Evolutionary conservation across 2,329 filamentous ascomycete species (phyloP).

Genomic region (Fusarium drepaniforme): DNA sequence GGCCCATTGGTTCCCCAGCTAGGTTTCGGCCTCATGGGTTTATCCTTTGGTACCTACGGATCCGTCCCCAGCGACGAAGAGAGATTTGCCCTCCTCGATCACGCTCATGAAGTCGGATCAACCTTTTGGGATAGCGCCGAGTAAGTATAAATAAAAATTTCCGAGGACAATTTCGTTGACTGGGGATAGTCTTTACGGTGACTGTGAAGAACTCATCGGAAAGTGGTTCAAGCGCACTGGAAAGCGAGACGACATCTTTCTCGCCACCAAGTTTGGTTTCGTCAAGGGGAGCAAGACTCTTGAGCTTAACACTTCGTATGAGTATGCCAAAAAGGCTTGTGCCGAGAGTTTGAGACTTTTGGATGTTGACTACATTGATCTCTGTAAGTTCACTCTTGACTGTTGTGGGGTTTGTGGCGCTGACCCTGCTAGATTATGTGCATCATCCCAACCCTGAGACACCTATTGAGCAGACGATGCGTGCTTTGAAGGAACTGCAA

Average conservation of each 20-base stretch:
- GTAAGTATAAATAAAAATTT: slow-evolving; percentile 18
- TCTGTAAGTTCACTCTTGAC: slow-evolving; percentile 44
- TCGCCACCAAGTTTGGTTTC: slow-evolving; percentile 52
- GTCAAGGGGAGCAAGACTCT: slow-evolving; percentile 12
- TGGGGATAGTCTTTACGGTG: slow-evolving; percentile 51
- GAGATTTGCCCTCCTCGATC: slow-evolving; percentile 61
- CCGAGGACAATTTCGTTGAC: not conserved
- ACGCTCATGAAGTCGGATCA: slow-evolving; percentile 58
- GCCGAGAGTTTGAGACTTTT: slow-evolving; percentile 50
- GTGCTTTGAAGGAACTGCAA: slow-evolving; percentile 59
- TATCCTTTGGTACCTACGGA: slow-evolving; percentile 35
- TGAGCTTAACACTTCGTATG: slow-evolving; percentile 11
- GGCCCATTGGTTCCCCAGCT: slow-evolving; percentile 62
- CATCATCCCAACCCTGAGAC: slow-evolving; percentile 59
- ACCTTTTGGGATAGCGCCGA: slow-evolving; percentile 62
- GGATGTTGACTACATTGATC: slow-evolving; percentile 63
- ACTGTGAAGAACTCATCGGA: slow-evolving; percentile 60
- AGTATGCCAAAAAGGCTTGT: slow-evolving; percentile 29
- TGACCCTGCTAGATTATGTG: slow-evolving; percentile 52
- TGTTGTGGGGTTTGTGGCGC: accelerated
- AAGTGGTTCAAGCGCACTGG: slow-evolving; percentile 60
- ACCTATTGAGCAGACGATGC: slow-evolving; percentile 60
- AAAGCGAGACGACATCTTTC: slow-evolving; percentile 58
- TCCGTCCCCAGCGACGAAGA: slow-evolving; percentile 56
- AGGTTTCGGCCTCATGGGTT: slow-evolving; percentile 66